Evolutionary conservation across 345 rosid genomes (phyloP).

Genomic region (Linum tenue): DNA sequence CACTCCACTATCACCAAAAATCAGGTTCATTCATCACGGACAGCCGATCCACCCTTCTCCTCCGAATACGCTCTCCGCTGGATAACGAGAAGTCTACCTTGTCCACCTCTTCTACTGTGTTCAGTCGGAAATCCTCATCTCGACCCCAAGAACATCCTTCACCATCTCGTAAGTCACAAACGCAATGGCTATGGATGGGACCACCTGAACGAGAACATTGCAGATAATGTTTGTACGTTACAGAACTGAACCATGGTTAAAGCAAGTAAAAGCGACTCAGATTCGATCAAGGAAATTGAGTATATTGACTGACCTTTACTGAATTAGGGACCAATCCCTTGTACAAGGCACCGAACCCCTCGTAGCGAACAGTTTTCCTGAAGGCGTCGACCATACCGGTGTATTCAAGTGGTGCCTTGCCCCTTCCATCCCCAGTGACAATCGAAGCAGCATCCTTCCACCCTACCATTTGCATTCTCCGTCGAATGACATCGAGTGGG

Average conservation of each 20-base stretch:
- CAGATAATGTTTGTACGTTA: background rate
- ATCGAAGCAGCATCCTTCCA: conserved; percentile 92
- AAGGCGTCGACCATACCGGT: conserved; percentile 79
- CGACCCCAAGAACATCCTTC: conserved; percentile 92
- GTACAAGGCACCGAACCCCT: conserved; percentile 75
- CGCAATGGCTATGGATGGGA: conserved; percentile 91
- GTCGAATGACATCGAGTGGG: conserved; percentile 91
- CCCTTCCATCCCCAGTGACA: conserved; percentile 62
- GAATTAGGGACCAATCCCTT: conserved; percentile 88
- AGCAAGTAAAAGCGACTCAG: background rate
- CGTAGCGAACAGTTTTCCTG: conserved; percentile 62
- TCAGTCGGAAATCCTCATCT: conserved; percentile 88
- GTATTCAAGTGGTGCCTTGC: conserved; percentile 42
- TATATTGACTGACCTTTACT: conserved; percentile 50
- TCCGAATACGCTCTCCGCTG: background rate
- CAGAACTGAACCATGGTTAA: background rate
- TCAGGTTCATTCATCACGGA: background rate
- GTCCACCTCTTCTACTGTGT: conserved; percentile 5
- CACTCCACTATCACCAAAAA: background rate
- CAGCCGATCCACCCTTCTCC: background rate
- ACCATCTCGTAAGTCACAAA: conserved; percentile 91
- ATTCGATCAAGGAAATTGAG: background rate
- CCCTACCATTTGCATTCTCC: conserved; percentile 99
- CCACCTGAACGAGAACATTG: conserved; percentile 45
- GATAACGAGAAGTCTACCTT: background rate